phyloP scores from a whole-genome alignment of 495 filamentous ascomycete species.

The Penicillium psychrofluorescens region DNA sequence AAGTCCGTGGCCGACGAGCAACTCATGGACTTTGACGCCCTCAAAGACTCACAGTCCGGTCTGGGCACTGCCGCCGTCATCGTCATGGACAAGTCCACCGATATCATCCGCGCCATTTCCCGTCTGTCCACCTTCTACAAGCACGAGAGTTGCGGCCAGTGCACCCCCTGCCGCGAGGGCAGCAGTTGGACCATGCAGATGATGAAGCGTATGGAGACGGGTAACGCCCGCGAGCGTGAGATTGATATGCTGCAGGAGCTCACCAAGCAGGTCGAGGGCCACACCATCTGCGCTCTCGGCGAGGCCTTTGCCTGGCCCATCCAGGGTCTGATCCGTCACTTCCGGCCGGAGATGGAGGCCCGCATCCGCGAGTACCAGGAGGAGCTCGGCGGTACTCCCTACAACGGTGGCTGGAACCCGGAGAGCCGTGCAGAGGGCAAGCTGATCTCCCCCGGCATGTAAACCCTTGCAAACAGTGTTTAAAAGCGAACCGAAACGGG shows the following conservation, averaged over 20 bases:
- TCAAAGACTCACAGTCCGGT: constrained; percentile 96
- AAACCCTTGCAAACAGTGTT: constrained; percentile 9
- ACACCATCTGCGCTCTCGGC: constrained; percentile 95
- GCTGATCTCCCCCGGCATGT: constrained; percentile 74
- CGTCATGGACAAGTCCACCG: constrained; percentile 96
- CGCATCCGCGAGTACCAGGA: constrained; percentile 68
- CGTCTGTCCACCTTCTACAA: constrained; percentile 94
- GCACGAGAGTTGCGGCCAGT: constrained; percentile 97
- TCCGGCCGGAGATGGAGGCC: constrained; percentile 88
- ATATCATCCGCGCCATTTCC: constrained; percentile 89
- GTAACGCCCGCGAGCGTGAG: constrained; percentile 77
- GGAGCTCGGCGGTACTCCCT: constrained; percentile 55
- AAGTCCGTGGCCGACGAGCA: constrained; percentile 83
- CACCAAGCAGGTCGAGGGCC: constrained; percentile 98
- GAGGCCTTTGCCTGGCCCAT: constrained; percentile 99
- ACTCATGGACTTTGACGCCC: constrained; percentile 97
- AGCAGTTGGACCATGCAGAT: constrained; percentile 98
- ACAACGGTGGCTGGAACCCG: constrained; percentile 85
- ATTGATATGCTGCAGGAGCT: constrained; percentile 99
- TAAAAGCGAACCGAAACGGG: too few relatives aligned
- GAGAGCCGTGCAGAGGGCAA: constrained; percentile 69
- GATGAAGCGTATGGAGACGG: constrained; percentile 91
- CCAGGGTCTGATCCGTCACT: constrained; percentile 95
- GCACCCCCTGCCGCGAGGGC: constrained; percentile 95
- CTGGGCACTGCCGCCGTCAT: constrained; percentile 97